phyloP scores from a whole-genome alignment of 2,329 filamentous ascomycete genomes.

The Teratosphaeriaceae sp. region DNA sequence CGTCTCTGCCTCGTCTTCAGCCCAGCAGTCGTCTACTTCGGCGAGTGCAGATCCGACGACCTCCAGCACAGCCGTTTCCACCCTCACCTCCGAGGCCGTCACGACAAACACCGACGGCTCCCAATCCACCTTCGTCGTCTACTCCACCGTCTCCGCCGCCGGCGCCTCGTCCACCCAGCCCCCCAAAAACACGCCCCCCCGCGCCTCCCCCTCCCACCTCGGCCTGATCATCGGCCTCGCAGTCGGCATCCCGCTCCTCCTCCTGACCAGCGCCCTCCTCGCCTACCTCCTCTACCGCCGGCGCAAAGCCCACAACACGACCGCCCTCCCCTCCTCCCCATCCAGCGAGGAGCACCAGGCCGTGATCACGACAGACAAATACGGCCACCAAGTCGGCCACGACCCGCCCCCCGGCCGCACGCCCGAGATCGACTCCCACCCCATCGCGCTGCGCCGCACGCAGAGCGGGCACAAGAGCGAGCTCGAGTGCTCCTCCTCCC shows the following conservation, averaged over 20 bases:
- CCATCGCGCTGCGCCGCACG: constrained; percentile 6
- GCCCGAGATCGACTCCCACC: constrained; percentile 13
- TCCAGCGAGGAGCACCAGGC: constrained; percentile 1
- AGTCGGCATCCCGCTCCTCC: constrained; percentile 12
- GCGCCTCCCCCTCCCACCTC: neutral
- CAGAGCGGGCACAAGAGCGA: constrained; percentile 9
- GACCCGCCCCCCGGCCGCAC: constrained; percentile 11
- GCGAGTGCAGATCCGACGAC: neutral
- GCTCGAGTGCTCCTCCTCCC: constrained; percentile 12
- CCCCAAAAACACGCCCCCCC: neutral
- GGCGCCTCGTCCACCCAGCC: neutral
- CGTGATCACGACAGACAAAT: constrained; percentile 5
- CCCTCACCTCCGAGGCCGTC: constrained; percentile 3
- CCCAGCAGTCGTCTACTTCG: neutral
- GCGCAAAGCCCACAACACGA: neutral
- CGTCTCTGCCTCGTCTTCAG: neutral
- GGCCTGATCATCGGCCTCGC: constrained; percentile 13
- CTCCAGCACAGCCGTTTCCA: neutral
- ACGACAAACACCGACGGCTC: constrained; percentile 1
- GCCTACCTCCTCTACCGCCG: constrained; percentile 6
- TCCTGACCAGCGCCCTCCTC: constrained; percentile 6
- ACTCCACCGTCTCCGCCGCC: neutral
- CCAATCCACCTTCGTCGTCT: neutral
- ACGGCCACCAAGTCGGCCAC: constrained; percentile 10
- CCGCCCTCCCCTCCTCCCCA: neutral